A percentile compares a stretch with the other conserved stretches of the same genome.
Conservation (phyloP, 2,329 filamentous ascomycete species). For the Emmonsiellopsis sp. region DNA sequence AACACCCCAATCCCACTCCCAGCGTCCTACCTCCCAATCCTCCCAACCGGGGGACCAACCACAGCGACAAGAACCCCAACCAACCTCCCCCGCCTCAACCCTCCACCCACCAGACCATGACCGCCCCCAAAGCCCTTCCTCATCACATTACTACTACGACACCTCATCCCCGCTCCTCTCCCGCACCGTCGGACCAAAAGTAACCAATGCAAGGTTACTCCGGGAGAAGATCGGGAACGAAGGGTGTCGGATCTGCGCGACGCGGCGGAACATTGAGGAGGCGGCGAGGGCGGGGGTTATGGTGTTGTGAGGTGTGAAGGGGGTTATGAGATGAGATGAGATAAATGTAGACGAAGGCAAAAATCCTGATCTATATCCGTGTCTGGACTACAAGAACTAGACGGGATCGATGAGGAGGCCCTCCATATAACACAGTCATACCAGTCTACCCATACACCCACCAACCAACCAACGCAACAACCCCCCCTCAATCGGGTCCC, state of each 20-base stretch:
- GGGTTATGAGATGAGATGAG: not conserved
- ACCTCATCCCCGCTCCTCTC: constrained; percentile 17
- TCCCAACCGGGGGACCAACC: constrained; percentile 14
- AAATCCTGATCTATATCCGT: too few species aligned
- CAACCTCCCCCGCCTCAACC: not conserved
- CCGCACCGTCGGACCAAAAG: constrained; percentile 69
- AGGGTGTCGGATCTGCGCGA: constrained; percentile 31
- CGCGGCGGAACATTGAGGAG: constrained; percentile 25
- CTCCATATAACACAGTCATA: too few species aligned
- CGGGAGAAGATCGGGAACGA: constrained; percentile 51
- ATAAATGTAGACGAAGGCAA: too few species aligned
- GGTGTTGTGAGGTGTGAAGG: not conserved
- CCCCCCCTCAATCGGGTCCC: too few species aligned
- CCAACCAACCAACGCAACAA: too few species aligned
- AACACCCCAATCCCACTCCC: constrained; percentile 10
- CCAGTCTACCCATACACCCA: too few species aligned
- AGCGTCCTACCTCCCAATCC: constrained; percentile 1
- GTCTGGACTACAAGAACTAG: too few species aligned
- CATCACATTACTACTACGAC: constrained; percentile 18
- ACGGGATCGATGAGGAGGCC: too few species aligned
- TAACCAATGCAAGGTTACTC: constrained; percentile 73
- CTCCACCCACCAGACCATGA: constrained; percentile 1
- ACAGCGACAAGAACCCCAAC: constrained; percentile 12
- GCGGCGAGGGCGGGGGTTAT: not conserved
- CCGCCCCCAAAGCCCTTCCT: not conserved